phyloP scores from a whole-genome alignment of 352 stramenopile genomes.

The Pythium rishiriense region DNA sequence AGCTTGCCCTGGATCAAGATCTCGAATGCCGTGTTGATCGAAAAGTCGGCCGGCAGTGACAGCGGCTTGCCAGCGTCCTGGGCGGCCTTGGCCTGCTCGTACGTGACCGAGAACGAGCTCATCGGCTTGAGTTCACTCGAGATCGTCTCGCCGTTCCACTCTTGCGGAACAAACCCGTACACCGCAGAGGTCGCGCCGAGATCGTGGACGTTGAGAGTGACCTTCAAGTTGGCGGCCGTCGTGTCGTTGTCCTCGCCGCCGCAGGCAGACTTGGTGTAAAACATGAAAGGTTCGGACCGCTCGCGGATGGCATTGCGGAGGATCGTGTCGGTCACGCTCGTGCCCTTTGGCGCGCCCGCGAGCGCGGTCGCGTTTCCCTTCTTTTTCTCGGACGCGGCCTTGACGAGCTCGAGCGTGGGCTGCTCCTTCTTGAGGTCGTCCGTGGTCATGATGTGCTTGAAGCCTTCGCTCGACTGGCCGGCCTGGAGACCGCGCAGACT shows the following conservation, averaged over 20 bases:
- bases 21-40: slow-evolving; percentile 25
- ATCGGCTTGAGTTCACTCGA: slow-evolving; percentile 13
- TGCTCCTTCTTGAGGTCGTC: slow-evolving; percentile 45
- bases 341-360: neutral
- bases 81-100: neutral
- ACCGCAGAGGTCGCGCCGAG: slow-evolving; percentile 38
- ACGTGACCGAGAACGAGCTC: slow-evolving; percentile 15
- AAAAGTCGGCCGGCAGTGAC: slow-evolving; percentile 8
- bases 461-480: slow-evolving; percentile 47
- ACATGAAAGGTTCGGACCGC: slow-evolving; percentile 34
- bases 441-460: slow-evolving; percentile 41
- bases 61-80: neutral
- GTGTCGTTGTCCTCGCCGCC: slow-evolving; percentile 10
- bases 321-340: slow-evolving; percentile 32
- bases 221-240: neutral
- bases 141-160: slow-evolving; percentile 49
- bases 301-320: slow-evolving; percentile 43
- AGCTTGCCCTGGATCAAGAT: slow-evolving; percentile 47
- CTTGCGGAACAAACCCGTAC: slow-evolving; percentile 49
- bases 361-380: slow-evolving; percentile 16
- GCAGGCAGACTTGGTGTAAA: slow-evolving; percentile 34
- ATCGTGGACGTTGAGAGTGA: slow-evolving; percentile 44
- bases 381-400: neutral
- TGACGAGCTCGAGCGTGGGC: slow-evolving; percentile 34
- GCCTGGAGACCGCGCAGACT: slow-evolving; percentile 51